Conservation (phyloP, 371 early-diverging fungal genomes). For the Funneliformis caledonium region DNA sequence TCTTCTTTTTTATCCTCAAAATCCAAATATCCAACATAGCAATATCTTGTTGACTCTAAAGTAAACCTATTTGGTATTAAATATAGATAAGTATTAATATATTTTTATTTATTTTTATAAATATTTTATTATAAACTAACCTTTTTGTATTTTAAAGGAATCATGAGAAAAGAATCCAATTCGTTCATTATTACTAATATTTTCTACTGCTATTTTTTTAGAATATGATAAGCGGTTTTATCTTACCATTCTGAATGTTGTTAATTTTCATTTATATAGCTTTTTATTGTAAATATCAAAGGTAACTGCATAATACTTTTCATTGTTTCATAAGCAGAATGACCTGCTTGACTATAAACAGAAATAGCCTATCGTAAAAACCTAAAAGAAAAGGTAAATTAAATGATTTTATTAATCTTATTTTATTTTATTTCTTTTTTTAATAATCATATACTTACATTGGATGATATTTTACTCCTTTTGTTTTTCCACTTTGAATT, state of each 20-base stretch:
- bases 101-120: background rate
- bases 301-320: conserved; percentile 1
- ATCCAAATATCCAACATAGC: conserved; percentile 8
- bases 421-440: background rate
- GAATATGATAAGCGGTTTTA: background rate
- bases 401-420: too few species aligned
- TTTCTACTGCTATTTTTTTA: background rate
- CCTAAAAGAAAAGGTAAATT: background rate
- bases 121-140: background rate
- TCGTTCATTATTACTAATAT: background rate
- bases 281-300: background rate
- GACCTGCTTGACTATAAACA: background rate
- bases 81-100: background rate
- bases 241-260: conserved; percentile 13
- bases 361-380: conserved; percentile 5
- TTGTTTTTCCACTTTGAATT: background rate
- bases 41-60: conserved; percentile 3
- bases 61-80: background rate
- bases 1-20: background rate
- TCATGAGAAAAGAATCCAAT: conserved; percentile 10
- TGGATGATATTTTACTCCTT: background rate
- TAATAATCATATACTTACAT: background rate
- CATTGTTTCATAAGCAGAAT: background rate
- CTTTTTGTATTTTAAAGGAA: conserved; percentile 26
- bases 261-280: background rate